Base-by-base conservation (phyloP, 129 eudicot genomes). In the Lactuca sativa region DNA sequence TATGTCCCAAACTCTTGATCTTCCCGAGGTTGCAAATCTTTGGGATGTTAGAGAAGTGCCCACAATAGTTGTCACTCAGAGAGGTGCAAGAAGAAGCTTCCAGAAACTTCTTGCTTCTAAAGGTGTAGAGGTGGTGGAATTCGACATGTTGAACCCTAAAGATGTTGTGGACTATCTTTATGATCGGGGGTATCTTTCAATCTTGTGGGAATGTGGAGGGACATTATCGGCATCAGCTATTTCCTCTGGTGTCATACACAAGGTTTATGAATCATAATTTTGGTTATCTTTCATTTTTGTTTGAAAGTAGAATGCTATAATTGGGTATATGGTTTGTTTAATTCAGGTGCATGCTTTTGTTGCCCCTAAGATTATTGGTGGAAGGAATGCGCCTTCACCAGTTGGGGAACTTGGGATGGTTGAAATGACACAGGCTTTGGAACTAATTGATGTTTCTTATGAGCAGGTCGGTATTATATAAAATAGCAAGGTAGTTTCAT, bases 321-420 rank as follows among this genome's bases (percentile, higher is more conserved):
- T 9, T 43, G 49, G 49, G 14, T 18, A 14, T 12, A 25, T 81
- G 21, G 6, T 79, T 21, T 75, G 48, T 30, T 30, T 44, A 11
- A 59, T 69, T 33, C 81, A 92, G 98, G 98, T 93, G 66, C 77
- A 89, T 82, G 93, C 97, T 61, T 93, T 93, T 87, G 92, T 93
- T 70, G 99, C 99, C 72, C 99, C 99, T 12, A 93, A 93, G 80
- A 93, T 93, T 59, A 93, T 93, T 73, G 99, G 99, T 43, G 99
- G 99, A 59, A 93, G 78, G 70, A 86, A 81, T 71, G 99, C 99
- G 4, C 99, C 99, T 33, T 79, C 99, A 32, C 99, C 99, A 3
- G 93, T 93, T 65, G 99, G 99, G 49, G 99, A 93, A 65, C 99
- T 93, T 78, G 99, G 99, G 43, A 93, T 93, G 99, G 95, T 90